phyloP scores from a whole-genome alignment of 208 protist genomes.

The Zelonia costaricensis region DNA sequence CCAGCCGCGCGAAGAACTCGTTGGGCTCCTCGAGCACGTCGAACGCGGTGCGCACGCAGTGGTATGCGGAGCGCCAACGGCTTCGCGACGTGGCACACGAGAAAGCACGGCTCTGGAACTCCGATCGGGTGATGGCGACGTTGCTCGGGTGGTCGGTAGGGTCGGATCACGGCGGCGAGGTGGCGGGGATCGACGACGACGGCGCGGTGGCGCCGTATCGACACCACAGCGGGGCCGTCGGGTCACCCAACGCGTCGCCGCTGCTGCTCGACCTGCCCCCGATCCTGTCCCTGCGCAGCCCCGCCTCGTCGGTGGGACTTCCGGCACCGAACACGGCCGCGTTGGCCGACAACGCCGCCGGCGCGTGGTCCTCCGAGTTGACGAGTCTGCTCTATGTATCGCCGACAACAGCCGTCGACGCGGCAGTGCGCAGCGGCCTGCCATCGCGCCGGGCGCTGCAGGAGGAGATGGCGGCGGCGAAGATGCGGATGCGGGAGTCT shows the following conservation, averaged over 20 bases:
- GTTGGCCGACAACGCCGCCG: neutral
- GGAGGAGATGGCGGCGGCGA: slow-evolving; percentile 26
- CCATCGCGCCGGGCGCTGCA: slow-evolving; percentile 18
- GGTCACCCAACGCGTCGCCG: neutral
- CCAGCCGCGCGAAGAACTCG: neutral
- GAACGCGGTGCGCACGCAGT: slow-evolving; percentile 4
- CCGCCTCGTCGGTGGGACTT: too few relatives aligned
- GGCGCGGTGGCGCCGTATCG: neutral
- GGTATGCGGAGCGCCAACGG: slow-evolving; percentile 51
- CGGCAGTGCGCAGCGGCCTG: slow-evolving; percentile 16
- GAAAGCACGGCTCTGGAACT: slow-evolving; percentile 52
- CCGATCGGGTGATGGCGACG: slow-evolving; percentile 75
- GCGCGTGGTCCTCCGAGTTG: too few relatives aligned
- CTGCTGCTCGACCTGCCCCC: slow-evolving; percentile 14
- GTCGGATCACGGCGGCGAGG: neutral
- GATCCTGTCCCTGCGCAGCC: slow-evolving; percentile 14
- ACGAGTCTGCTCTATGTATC: slow-evolving; percentile 12
- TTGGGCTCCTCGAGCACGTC: neutral
- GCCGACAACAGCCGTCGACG: slow-evolving; percentile 21
- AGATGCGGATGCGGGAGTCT: slow-evolving; percentile 37
- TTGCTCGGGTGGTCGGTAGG: slow-evolving; percentile 84
- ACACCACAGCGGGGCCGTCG: neutral
- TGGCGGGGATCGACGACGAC: neutral
- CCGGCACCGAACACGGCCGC: neutral
- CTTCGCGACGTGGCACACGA: slow-evolving; percentile 38